Conservation (phyloP, 306 rosid species). For the Prosopis cineraria region DNA sequence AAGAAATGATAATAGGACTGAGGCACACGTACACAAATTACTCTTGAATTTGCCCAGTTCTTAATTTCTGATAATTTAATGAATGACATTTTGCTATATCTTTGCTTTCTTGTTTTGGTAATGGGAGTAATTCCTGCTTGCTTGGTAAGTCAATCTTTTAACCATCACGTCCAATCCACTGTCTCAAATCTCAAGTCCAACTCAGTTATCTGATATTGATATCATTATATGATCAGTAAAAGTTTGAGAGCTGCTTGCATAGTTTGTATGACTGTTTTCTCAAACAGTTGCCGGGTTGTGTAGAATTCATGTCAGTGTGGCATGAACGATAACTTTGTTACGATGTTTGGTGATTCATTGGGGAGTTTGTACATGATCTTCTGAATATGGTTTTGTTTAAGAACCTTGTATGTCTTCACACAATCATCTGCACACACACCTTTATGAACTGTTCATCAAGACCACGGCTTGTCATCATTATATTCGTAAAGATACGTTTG, state of each 20-base stretch:
- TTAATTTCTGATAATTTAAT: neutral
- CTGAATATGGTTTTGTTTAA: conserved; percentile 7
- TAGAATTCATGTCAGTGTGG: conserved; percentile 1
- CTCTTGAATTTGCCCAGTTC: neutral
- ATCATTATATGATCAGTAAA: neutral
- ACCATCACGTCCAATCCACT: neutral
- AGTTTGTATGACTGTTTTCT: neutral
- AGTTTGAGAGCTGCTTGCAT: conserved; percentile 6
- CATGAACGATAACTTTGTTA: conserved; percentile 19
- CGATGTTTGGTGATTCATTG: conserved; percentile 13
- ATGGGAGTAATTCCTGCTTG: neutral
- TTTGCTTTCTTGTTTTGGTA: conserved; percentile 10
- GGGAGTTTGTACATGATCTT: neutral
- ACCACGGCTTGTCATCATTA: conserved; percentile 22
- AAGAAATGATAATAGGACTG: neutral
- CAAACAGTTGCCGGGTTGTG: neutral
- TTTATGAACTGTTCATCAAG: conserved; percentile 19
- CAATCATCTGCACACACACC: conserved; percentile 14
- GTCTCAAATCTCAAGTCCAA: conserved; percentile 3
- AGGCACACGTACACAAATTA: neutral
- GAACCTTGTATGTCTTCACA: conserved; percentile 18
- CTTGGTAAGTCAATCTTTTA: neutral
- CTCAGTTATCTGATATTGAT: conserved; percentile 2
- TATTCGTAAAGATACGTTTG: conserved; percentile 24
- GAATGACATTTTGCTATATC: neutral